Base-by-base conservation (phyloP, 2,329 filamentous ascomycete species). In the Verticillium nubilum region DNA sequence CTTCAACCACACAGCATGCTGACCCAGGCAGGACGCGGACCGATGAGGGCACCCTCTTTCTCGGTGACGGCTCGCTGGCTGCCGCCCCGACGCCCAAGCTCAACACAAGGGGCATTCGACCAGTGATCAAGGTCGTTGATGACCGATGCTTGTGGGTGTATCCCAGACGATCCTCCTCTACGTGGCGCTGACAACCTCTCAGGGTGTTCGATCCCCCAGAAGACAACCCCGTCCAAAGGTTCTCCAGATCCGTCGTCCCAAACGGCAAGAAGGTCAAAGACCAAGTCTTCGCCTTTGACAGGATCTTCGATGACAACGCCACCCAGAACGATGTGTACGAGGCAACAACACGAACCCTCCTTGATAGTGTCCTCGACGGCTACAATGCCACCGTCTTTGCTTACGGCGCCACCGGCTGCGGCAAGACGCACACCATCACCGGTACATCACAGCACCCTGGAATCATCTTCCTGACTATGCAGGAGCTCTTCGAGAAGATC, bases 321-420 rank as follows among this genome's bases (percentile, higher is more conserved):
- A 88, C 88, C 6, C 95, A 99, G 70, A 88, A 85, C 60, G 95
- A 99, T 70, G 91, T 99, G 1, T 99, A 98, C 79, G 95, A 98
- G 73, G 84, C 91, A 15, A 98, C 95, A 0, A 97, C 94, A 1
- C 90, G 89, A 73, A 86, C 80, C 59, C 84, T 99, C n/a, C 84
- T 99, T 62, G 94, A 98, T 72, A 97, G 89, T 71, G 93, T 99
- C 17, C 81, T 99, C 60, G 93, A 99, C 66, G 95, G 95, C 65
- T 99, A 97, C 81, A 99, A 99, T 79, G 95, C 95, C 54, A 99
- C 95, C 0, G 95, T 99, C 4, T 99, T 99, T 72, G 95, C 95
- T 56, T 99, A 99, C 74, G 95, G 95, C 66, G 95, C 95, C 42
- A 99, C 95, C 0, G 95, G 95, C 42, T 99, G 95, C 74, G 95